Evolutionary conservation across 140 eudicot genomes (phyloP).

Genomic region (Cichorium intybus): DNA sequence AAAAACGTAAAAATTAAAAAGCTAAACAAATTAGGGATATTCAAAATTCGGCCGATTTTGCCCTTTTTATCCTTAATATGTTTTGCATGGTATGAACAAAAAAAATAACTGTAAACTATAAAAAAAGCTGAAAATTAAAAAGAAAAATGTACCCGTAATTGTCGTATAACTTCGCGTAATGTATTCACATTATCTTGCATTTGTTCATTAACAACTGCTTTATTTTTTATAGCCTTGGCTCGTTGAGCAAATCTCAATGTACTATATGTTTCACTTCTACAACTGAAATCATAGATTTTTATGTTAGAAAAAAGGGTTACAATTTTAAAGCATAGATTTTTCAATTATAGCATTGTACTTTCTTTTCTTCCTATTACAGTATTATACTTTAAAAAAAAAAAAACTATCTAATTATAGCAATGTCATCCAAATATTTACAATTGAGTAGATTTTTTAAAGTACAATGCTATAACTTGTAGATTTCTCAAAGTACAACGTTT

Average conservation of each 20-base stretch:
- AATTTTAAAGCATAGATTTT: neutral
- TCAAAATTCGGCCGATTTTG: too few relatives aligned
- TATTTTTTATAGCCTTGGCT: slow-evolving; percentile 93
- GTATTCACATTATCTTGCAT: slow-evolving; percentile 87
- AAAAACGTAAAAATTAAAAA: too few relatives aligned
- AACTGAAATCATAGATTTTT: slow-evolving; percentile 50
- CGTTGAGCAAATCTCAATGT: slow-evolving; percentile 95
- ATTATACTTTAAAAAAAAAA: neutral
- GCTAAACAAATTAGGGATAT: too few relatives aligned
- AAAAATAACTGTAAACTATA: too few relatives aligned
- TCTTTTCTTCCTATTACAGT: too few relatives aligned
- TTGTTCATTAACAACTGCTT: slow-evolving; percentile 83
- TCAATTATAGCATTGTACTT: neutral
- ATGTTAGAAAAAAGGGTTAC: slow-evolving; percentile 1
- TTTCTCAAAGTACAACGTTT: too few relatives aligned
- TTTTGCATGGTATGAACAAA: too few relatives aligned
- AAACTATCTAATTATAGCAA: neutral
- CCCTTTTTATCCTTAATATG: too few relatives aligned
- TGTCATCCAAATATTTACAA: too few relatives aligned
- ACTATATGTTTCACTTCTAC: slow-evolving; percentile 85
- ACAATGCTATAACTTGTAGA: too few relatives aligned
- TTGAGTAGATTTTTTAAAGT: too few relatives aligned
- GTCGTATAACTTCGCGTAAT: slow-evolving; percentile 77
- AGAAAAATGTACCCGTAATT: slow-evolving; percentile 50
- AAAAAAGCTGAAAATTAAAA: neutral